Conservation (phyloP, 2,329 filamentous ascomycete species). For the Aspergillus luchuensis region DNA sequence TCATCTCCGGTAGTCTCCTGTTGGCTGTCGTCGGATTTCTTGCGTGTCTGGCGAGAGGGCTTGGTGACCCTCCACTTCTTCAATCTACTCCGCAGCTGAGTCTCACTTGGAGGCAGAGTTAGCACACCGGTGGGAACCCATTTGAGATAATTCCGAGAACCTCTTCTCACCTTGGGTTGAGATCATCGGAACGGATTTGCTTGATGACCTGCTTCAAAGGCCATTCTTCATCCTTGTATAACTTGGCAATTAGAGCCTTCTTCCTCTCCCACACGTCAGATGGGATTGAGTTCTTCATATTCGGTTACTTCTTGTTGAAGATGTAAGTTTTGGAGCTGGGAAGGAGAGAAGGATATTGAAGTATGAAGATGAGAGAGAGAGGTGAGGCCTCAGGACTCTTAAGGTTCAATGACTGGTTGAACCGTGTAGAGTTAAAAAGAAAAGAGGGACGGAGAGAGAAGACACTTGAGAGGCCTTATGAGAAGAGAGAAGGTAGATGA, state of each 20-base stretch:
- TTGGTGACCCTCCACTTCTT: conserved; percentile 51
- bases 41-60: conserved; percentile 46
- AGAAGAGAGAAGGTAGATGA: not conserved
- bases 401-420: not conserved
- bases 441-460: not conserved
- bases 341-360: not conserved
- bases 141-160: not conserved
- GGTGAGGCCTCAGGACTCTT: not conserved
- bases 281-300: conserved; percentile 47
- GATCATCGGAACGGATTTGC: conserved; percentile 45
- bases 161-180: conserved; percentile 45
- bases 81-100: conserved; percentile 46
- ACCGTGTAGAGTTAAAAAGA: not conserved
- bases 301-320: conserved; percentile 4
- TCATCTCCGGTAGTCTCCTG: conserved; percentile 24
- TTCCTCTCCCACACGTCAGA: conserved; percentile 50
- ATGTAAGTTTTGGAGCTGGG: not conserved
- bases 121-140: not conserved
- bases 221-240: conserved; percentile 50
- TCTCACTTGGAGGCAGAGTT: conserved; percentile 38
- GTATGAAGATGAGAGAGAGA: not conserved
- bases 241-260: conserved; percentile 42
- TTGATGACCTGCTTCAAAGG: conserved; percentile 49
- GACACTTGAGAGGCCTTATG: not conserved
- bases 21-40: conserved; percentile 35